Evolutionary conservation across 108 stramenopile genomes (phyloP), one percentile per base, ranked within the genome.

Genomic region (Conticribra guillardii): DNA sequence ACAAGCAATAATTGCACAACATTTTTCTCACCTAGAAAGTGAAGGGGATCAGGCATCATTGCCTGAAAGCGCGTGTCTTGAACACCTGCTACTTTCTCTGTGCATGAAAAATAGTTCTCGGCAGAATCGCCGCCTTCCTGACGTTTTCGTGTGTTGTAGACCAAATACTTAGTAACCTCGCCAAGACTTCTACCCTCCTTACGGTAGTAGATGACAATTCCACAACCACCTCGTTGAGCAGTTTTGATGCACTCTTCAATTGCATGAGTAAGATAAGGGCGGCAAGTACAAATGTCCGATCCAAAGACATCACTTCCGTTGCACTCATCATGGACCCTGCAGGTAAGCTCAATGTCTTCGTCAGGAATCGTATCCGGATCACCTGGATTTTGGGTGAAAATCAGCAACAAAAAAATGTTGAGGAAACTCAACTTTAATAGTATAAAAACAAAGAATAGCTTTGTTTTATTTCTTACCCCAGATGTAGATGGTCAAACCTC

Each of bases 251-350:
- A 98, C 80, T 98, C 97, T 89, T 99, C 99, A 80, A 99, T 99
- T 53, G 98, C 99, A 78, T 99, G 97, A 1, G 98, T 98, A 60
- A 99, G 86, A 81, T 98, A 99, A 0, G 99, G 99, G 18, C 98
- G 90, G 71, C 98, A 97, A 8, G 98, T 97, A 71, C 98, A 98
- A 66, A 98, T 98, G 69, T 98, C 98, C 24, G 84, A 87, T 21
- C 99, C 99, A 73, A 99, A 99, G 17, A 98, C 99, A 72, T 99
- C 99, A 53, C 85, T 88, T 34, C 99, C 99, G 62, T 99, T 99
- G 81, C 99, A 99, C 68, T 99, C 99, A 73, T 99, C 99, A 81
- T 99, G 99, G 18, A 99, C 96, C 44, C 96, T 87, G 60, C 92
- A 98, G 1, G 99, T 98, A 28, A 99, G 71, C 54, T 96, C 94